Evolutionary conservation across 108 stramenopile species (phyloP).

Genomic region (Skeletonema tropicum): DNA sequence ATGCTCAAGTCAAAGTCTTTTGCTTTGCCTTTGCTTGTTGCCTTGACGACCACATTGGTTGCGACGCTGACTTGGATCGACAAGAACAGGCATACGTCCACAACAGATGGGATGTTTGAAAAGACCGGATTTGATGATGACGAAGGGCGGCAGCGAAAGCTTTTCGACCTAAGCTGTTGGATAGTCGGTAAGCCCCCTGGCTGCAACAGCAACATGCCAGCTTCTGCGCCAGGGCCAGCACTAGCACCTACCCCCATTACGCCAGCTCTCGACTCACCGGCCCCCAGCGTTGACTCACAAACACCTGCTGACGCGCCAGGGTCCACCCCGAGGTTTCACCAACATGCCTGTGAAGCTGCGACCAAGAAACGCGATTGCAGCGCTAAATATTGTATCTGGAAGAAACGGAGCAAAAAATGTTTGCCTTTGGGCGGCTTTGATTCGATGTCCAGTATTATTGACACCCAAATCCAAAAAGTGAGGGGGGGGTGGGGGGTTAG

Average conservation of each 20-base stretch:
- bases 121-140: background rate
- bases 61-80: background rate
- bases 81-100: background rate
- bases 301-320: background rate
- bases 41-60: background rate
- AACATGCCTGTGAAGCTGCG: background rate
- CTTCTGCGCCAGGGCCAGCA: background rate
- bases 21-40: background rate
- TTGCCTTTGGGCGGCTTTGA: too few relatives aligned
- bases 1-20: background rate
- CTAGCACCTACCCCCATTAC: background rate
- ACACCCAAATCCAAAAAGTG: too few relatives aligned
- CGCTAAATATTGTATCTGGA: background rate
- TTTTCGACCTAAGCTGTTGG: background rate
- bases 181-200: background rate
- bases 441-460: too few relatives aligned
- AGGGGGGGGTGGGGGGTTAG: too few relatives aligned
- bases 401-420: background rate
- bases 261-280: too few relatives aligned
- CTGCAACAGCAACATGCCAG: too few relatives aligned
- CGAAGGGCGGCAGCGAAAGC: background rate
- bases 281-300: too few relatives aligned
- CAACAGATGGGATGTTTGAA: background rate
- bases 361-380: background rate
- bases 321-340: background rate